Evolutionary conservation across 164 flowering plant genomes (phyloP).

Genomic region (Aristolochia contorta): DNA sequence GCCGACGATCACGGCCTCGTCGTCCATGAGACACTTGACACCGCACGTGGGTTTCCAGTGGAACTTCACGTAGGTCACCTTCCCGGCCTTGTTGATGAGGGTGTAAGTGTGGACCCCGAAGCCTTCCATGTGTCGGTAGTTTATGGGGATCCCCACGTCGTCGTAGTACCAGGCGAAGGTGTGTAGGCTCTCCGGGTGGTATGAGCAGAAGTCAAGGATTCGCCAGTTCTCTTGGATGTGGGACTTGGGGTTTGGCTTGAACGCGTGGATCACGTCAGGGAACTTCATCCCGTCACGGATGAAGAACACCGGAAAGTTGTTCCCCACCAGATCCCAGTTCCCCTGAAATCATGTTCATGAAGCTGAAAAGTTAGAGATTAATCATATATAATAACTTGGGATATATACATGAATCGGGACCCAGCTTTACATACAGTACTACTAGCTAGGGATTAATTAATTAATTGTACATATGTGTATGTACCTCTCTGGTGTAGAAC

Average conservation of each 20-base stretch:
- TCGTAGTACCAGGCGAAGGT: conserved; percentile 69
- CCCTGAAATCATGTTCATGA: no score
- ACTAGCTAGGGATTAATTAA: no score
- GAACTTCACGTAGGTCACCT: conserved; percentile 64
- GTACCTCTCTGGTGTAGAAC: conserved; percentile 83
- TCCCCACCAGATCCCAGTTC: conserved; percentile 64
- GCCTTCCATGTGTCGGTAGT: conserved; percentile 89
- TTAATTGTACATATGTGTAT: no score
- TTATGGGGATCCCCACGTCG: conserved; percentile 70
- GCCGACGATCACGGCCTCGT: conserved; percentile 64
- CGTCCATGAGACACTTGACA: conserved; percentile 56
- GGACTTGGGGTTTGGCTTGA: conserved; percentile 65
- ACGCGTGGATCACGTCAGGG: conserved; percentile 62
- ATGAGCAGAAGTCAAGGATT: conserved; percentile 53
- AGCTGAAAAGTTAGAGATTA: no score
- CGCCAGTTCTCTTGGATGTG: conserved; percentile 70
- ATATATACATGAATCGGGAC: no score
- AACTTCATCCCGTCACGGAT: conserved; percentile 63
- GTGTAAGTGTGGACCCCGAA: conserved; percentile 73
- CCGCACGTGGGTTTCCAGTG: conserved; percentile 92
- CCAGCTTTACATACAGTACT: no score
- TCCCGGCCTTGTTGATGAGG: conserved; percentile 67
- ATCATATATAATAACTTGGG: no score
- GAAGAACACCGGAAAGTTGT: conserved; percentile 65
- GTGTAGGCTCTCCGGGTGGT: conserved; percentile 67